Evolutionary conservation across 331 rosid species (phyloP), one percentile per base, ranked within the genome.

Genomic region (Erythrophleum ivorense): DNA sequence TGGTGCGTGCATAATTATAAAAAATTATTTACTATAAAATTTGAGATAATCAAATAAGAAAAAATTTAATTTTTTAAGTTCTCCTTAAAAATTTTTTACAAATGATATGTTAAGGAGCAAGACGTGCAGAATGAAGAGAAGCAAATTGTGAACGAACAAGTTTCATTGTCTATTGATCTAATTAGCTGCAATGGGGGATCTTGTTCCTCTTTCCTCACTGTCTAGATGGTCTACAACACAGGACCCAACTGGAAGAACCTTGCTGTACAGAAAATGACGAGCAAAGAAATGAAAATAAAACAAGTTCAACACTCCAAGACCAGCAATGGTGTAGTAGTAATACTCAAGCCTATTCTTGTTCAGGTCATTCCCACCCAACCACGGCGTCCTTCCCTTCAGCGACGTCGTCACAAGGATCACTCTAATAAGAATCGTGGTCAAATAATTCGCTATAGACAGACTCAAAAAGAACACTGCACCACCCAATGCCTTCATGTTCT

Each of bases 361-460:
- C 72, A 91, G 81, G 78, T 90, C 92, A 81, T 88, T 88, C 3
- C 94, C 91, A 45, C 87, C 94, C 57, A 90, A 52, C 90, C 91
- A 87, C 6, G 89, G 70, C n/a, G 58, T 40, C 49, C 65, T 72
- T 5, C 85, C 86, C 5, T 71, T 45, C 13, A 21, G 43, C 5
- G 14, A 45, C 9, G 84, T 60, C 68, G 81, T 15, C 5, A 14
- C 29, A 29, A 24, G 29, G 29, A 88, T 64, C 5, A 90, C 33
- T 55, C 34, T 81, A 7, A 87, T 57, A 1, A 89, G 76, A 77
- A 86, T 12, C 38, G 85, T 66, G 73, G 79, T 88, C 21, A 84
- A 15, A 48, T 75, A 89, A 81, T 79, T 88, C 1, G 88, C 90
- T 13, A 85, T 60, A 16, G 89, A 80, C 19, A 90, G 73, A 33